Evolutionary conservation across 371 early-diverging fungal species (phyloP), one percentile per base, ranked within the genome.

Genomic region (Umbelopsis sp.): DNA sequence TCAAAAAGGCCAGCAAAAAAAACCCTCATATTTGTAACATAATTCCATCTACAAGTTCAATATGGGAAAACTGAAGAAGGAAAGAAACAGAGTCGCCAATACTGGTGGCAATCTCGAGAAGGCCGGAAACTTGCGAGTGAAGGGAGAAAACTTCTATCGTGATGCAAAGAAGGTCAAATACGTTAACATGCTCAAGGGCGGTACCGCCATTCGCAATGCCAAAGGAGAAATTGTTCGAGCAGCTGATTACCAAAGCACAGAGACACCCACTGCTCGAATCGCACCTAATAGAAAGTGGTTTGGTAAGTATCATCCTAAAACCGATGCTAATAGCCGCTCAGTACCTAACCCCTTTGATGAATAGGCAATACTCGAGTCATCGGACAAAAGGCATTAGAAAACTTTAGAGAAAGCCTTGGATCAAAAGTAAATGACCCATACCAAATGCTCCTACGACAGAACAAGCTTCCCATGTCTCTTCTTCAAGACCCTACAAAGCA

Each of bases 241-340:
- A 7, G 99, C 99, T 16, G 87, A 84, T 35, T 99, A 93, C 80
- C 99, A 99, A 87, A 88, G 87, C 72, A 88, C 84, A 41, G 86
- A 90, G 65, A 91, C 91, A 12, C 82, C 89, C 35, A 91, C 92
- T 10, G 93, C 93, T 24, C 88, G 97, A 70, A 93, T 99, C 22
- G 93, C 94, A 66, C 96, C 99, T 66, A 92, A 97, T 79, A 87
- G 99, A 79, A 91, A 93, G 74, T 99, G 99, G 99, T 99, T 99
- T 80, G 96, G 96, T 85, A 85, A 75, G 86, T 76, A 41, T 41
- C 41, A 12, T 10, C 41, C 41, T 52, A 25, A 22, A 16, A 45
- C 38, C n/a, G 44, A 24, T 11, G 20, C 46, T 32, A 9, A 41
- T 14, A 67, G 22, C 38, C 7, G 57, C 16, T 22, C 44, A 41